Evolutionary conservation across 2,329 filamentous ascomycete genomes (phyloP).

Genomic region (Pseudocercospora cruenta): DNA sequence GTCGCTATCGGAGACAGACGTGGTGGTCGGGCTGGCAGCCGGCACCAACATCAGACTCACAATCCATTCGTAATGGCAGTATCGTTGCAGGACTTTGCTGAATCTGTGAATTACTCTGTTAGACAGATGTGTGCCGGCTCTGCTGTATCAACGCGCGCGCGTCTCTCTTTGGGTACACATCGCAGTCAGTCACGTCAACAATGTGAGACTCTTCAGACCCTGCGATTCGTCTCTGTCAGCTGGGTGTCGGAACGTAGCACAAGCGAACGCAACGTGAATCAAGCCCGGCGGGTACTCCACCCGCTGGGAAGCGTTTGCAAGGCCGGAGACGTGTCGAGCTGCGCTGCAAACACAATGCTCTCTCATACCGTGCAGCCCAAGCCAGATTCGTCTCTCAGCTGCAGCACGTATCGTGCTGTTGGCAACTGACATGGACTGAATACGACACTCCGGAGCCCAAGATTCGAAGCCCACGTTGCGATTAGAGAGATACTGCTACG

Average conservation of each 20-base stretch:
- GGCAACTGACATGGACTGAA: slow-evolving; percentile 2
- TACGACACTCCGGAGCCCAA: not conserved
- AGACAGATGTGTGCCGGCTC: not conserved
- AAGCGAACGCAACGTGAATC: slow-evolving; percentile 11
- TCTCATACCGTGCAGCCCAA: not conserved
- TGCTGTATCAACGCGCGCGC: not conserved
- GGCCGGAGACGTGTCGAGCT: not conserved
- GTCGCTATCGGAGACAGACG: slow-evolving; percentile 3
- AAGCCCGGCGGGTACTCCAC: not conserved
- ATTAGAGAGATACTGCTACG: slow-evolving; percentile 7
- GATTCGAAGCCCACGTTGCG: slow-evolving; percentile 10
- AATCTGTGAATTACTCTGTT: too few relatives aligned
- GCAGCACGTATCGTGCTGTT: slow-evolving; percentile 4
- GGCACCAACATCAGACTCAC: not conserved
- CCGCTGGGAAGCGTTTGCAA: not conserved
- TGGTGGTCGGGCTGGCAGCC: not conserved
- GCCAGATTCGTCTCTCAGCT: not conserved
- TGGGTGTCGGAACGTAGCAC: not conserved
- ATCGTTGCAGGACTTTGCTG: too few relatives aligned
- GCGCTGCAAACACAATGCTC: not conserved
- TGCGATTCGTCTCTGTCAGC: slow-evolving; percentile 8
- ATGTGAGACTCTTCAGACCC: not conserved
- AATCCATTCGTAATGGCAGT: too few relatives aligned
- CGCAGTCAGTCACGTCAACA: not conserved
- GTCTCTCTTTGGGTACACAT: not conserved